phyloP scores from a whole-genome alignment of 192 early-diverging fungal genomes.

The Paraglomus occultum region DNA sequence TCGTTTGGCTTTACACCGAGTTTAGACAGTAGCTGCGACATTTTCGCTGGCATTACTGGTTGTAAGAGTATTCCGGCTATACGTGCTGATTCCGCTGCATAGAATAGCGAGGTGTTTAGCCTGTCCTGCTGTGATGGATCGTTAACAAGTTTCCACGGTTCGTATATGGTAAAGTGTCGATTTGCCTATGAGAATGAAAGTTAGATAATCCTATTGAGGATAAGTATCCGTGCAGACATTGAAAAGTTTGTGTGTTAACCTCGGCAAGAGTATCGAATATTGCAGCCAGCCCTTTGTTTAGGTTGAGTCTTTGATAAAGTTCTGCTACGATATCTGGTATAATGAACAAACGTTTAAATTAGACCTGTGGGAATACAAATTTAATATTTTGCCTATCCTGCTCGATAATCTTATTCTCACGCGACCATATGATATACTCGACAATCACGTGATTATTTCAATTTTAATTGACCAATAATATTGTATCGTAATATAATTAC shows the following conservation, averaged over 20 bases:
- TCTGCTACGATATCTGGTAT: constrained; percentile 30
- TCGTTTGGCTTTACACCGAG: constrained; percentile 56
- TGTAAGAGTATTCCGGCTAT: constrained; percentile 72
- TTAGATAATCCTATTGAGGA: background rate
- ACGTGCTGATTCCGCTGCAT: constrained; percentile 73
- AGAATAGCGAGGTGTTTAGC: constrained; percentile 67
- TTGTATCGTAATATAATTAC: no score
- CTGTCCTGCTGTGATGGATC: constrained; percentile 39
- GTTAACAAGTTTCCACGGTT: constrained; percentile 83
- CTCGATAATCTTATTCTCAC: no score
- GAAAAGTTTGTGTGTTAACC: constrained; percentile 26
- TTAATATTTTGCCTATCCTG: no score
- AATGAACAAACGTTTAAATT: background rate
- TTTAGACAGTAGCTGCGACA: constrained; percentile 60
- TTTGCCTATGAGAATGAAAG: constrained; percentile 53
- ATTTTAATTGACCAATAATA: no score
- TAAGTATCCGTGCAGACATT: background rate
- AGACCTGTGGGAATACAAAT: background rate
- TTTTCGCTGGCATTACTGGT: constrained; percentile 85
- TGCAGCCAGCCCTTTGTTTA: constrained; percentile 55
- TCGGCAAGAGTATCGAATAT: constrained; percentile 66
- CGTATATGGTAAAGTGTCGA: constrained; percentile 59
- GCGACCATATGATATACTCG: no score
- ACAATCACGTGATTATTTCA: no score
- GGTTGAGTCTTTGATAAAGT: constrained; percentile 57